Percentiles rank a stretch among this genome's conserved stretches.
Conservation (phyloP, 768 basidiomycete species). For the Suillus occidentalis region DNA sequence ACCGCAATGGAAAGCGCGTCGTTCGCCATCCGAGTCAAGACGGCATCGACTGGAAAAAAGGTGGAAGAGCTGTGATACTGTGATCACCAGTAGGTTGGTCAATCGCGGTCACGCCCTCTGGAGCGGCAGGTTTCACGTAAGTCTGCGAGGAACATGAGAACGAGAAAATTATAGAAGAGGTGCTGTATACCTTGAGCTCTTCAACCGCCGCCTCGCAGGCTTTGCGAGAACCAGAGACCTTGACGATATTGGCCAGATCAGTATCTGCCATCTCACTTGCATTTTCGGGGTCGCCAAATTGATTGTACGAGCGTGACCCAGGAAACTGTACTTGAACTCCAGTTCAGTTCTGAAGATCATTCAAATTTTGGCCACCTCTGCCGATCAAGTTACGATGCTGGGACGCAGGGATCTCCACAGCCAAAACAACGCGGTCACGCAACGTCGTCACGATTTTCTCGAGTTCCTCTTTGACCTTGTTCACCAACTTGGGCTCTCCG, state of each 20-base stretch:
- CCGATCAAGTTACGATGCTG: constrained; percentile 93
- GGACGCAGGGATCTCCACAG: constrained; percentile 70
- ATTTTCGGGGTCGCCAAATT: constrained; percentile 81
- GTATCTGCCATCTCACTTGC: constrained; percentile 62
- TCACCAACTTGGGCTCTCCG: too few relatives aligned
- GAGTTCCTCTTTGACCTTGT: too few relatives aligned
- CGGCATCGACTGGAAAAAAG: too few relatives aligned
- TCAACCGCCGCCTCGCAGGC: constrained; percentile 77
- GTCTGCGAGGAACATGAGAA: constrained; percentile 36
- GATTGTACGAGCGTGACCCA: constrained; percentile 85
- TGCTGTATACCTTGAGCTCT: constrained; percentile 68
- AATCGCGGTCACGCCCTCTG: constrained; percentile 52
- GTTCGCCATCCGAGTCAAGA: too few relatives aligned
- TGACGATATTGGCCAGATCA: constrained; percentile 80
- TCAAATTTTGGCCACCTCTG: constrained; percentile 86
- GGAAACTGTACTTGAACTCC: constrained; percentile 93
- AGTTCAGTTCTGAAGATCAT: constrained; percentile 78
- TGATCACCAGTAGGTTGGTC: too few relatives aligned
- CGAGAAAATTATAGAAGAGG: not conserved
- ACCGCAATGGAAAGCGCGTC: too few relatives aligned
- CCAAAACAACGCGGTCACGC: too few relatives aligned
- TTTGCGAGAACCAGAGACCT: constrained; percentile 81
- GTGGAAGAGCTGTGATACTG: too few relatives aligned
- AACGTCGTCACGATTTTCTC: too few relatives aligned
- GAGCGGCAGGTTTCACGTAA: constrained; percentile 49